Conservation (phyloP, 2,329 filamentous ascomycete genomes). For the Diaporthe helianthi region DNA sequence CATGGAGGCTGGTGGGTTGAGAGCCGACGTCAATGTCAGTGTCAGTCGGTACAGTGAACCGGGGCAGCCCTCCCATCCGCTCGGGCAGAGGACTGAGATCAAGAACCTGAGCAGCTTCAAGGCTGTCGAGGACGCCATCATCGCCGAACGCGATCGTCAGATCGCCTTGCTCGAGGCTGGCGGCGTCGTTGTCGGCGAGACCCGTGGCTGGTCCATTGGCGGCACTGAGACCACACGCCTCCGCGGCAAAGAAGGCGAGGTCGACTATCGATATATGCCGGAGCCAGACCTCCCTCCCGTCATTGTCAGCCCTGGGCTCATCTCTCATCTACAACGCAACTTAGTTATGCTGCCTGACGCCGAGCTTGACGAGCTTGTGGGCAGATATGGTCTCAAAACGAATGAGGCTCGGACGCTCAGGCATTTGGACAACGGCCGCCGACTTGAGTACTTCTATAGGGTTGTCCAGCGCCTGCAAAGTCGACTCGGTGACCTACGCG, state of each 20-base stretch:
- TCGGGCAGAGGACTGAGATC: constrained; percentile 93
- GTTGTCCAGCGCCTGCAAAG: constrained; percentile 60
- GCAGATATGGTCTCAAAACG: constrained; percentile 70
- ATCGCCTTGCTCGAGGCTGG: constrained; percentile 80
- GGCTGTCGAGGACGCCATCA: constrained; percentile 91
- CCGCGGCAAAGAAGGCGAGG: constrained; percentile 93
- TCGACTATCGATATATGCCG: constrained; percentile 98
- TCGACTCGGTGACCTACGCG: constrained; percentile 34
- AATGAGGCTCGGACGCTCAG: constrained; percentile 87
- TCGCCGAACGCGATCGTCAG: constrained; percentile 88
- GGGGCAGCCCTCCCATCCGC: constrained; percentile 39
- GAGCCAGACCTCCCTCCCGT: constrained; percentile 89
- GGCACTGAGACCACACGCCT: constrained; percentile 81
- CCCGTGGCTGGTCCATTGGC: constrained; percentile 89
- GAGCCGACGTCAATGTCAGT: constrained; percentile 96
- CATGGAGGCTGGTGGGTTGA: constrained; percentile 90
- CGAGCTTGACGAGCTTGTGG: constrained; percentile 67
- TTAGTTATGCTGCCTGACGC: constrained; percentile 77
- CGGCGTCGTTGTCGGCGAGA: constrained; percentile 81
- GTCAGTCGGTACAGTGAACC: constrained; percentile 66
- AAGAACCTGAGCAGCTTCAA: constrained; percentile 97
- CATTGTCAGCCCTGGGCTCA: constrained; percentile 73
- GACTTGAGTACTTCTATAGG: constrained; percentile 82
- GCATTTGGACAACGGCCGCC: constrained; percentile 76
- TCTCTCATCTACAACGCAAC: constrained; percentile 66